phyloP scores from a whole-genome alignment of 2,329 filamentous ascomycete genomes.

The Paradendryphiella salina region DNA sequence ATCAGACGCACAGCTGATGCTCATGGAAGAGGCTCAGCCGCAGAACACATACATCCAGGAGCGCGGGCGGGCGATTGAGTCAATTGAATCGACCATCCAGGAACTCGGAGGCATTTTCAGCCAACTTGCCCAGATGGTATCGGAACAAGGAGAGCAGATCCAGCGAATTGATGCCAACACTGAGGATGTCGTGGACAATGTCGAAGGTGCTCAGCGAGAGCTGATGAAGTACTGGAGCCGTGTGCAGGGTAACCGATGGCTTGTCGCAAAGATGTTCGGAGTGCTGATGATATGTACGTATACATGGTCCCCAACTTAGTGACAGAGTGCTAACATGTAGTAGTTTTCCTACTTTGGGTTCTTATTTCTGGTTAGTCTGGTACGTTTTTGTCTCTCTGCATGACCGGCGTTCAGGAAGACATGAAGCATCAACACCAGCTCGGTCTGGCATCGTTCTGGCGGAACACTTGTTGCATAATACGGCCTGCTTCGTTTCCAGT shows the following conservation, averaged over 20 bases:
- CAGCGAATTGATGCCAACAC: conserved; percentile 97
- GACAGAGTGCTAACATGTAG: conserved; percentile 18
- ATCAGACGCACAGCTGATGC: conserved; percentile 77
- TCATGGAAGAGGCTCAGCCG: conserved; percentile 90
- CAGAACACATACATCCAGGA: conserved; percentile 90
- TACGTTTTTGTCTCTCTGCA: conserved; percentile 3
- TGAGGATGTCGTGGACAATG: conserved; percentile 96
- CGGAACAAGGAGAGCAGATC: conserved; percentile 96
- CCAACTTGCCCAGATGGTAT: conserved; percentile 94
- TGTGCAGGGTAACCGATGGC: conserved; percentile 92
- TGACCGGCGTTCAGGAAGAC: conserved; percentile 30
- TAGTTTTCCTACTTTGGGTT: conserved; percentile 64
- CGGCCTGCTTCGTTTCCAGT: conserved; percentile 7
- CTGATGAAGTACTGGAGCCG: conserved; percentile 95
- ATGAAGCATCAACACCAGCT: conserved; percentile 17
- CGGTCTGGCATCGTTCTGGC: conserved; percentile 8
- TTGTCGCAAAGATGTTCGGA: conserved; percentile 82
- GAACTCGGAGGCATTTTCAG: conserved; percentile 93
- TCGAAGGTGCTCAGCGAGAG: conserved; percentile 93
- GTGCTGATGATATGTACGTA: conserved; percentile 85
- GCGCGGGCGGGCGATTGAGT: conserved; percentile 91
- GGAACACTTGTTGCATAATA: conserved; percentile 13
- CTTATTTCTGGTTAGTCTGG: conserved; percentile 60
- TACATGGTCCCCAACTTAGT: conserved; percentile 8
- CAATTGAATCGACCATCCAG: conserved; percentile 91